These are phyloP conservation scores for Sarocladiaceae sp. DNA, from an alignment of 2,329 filamentous ascomycete species.

Conservation along the genomic window DNA sequence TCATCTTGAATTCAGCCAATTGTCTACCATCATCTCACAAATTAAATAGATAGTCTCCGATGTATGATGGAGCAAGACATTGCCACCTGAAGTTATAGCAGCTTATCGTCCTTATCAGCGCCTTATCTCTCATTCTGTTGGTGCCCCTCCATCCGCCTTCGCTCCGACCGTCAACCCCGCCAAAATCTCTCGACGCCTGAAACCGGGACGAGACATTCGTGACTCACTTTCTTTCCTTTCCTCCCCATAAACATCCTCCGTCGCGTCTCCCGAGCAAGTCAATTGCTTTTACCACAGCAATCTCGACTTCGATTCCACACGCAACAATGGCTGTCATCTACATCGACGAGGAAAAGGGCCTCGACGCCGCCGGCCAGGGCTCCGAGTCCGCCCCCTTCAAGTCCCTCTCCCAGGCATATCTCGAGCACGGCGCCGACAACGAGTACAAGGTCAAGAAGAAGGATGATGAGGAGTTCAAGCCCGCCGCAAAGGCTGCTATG, in stretches of 20 bases:
- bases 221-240: slow-evolving; percentile 4
- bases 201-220: slow-evolving; percentile 3
- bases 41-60: too few species aligned
- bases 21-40: too few species aligned
- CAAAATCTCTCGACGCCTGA: slow-evolving; percentile 9
- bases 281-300: neutral
- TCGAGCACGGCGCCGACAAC: slow-evolving; percentile 60
- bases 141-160: slow-evolving; percentile 4
- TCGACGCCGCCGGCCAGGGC: slow-evolving; percentile 63
- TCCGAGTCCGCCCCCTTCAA: slow-evolving; percentile 73
- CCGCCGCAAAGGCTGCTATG: slow-evolving; percentile 48
- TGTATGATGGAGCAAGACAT: neutral
- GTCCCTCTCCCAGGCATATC: slow-evolving; percentile 69
- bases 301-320: too few species aligned
- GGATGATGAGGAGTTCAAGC: slow-evolving; percentile 11
- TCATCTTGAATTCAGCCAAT: neutral
- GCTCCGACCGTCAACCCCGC: slow-evolving; percentile 3
- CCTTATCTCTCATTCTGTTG: slow-evolving; percentile 7
- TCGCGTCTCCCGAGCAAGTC: too few species aligned
- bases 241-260: neutral
- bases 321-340: slow-evolving; percentile 43
- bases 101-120: neutral
- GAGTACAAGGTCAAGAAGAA: slow-evolving; percentile 47
- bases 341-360: slow-evolving; percentile 74
- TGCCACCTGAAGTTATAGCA: neutral